Evolutionary conservation across 1,284 basidiomycete species (phyloP), one percentile per base, ranked within the genome.

Genomic region (Irpex lacteus): DNA sequence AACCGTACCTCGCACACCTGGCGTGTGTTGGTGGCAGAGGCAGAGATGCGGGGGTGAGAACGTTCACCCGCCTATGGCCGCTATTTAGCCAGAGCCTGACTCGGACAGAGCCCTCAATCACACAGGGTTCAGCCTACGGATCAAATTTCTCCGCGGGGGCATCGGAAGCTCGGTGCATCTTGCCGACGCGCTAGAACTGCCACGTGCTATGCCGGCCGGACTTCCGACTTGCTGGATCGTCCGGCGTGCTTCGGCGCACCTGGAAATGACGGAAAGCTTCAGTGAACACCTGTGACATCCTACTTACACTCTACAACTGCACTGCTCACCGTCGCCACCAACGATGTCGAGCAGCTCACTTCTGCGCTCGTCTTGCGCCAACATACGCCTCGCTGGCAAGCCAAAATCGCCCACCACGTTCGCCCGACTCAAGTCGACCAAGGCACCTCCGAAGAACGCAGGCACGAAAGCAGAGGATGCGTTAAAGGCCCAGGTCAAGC

Each of bases 351-450:
- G 50, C 50, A 53, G n/a, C 50, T 53, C 50, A 53, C n/a, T 59
- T 52, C 50, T 59, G 34, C 38, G 55, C n/a, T 32, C 54, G 36
- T 5, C 58, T 40, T 62, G 26, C 57, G 52, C 32, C 59, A 26
- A 44, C 34, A 40, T 65, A 61, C 19, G n/a, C n/a, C 40, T 47
- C 40, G 40, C 40, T 15, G 18, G 38, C 64, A 21, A 49, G 47
- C 9, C 58, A 18, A 47, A 47, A 19, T 34, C 59, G n/a, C 63
- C n/a, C 63, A 66, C 13, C 37, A 44, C 34, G 11, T 67, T 7
- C 50, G 63, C 55, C 21, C 70, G 69, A 21, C 59, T 62, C 44
- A 70, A 72, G 60, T 68, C 70, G 9, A 70, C 62, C 36, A 70
- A 69, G 49, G 67, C 69, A 6, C 32, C 6, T 9, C 52, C 67